Base-by-base conservation (phyloP, 2,329 filamentous ascomycete species). In the Fusarium burgessii region DNA sequence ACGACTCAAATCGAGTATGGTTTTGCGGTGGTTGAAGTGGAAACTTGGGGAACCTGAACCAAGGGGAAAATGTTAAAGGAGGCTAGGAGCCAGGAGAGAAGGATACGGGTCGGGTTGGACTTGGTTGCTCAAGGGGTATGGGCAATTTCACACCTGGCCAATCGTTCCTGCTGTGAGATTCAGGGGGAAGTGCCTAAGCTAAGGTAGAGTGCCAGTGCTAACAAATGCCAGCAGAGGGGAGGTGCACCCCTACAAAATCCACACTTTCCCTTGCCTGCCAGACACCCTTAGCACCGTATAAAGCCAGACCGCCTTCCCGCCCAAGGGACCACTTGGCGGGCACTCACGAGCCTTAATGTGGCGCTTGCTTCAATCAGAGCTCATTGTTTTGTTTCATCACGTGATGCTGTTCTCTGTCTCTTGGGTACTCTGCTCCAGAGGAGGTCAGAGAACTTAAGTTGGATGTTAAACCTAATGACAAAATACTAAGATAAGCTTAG, bases 31-130 rank as follows among this genome's bases (percentile, higher is more conserved):
- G 71, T 74, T 75, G 74, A 74, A 74, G 71, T 70, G 72, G 71
- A 61, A 74, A 74, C 71, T 71, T 62, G 74, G 73, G 71, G 68
- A 71, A 65, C 62, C 62, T 65, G 60, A 71, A 68, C 68, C 74
- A 76, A 77, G 76, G 76, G 74, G 75, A 76, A 77, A 77, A 77
- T 77, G 76, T 76, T 77, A 77, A 76, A 77, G 74, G 76, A 74
- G 73, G 72, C 70, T 73, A 70, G 70, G 66, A 72, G 61, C 65
- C 43, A 71, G 74, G 73, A 75, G 72, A 74, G 72, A 76, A 73
- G 70, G 75, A 73, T 77, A 72, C 70, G 71, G 62, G 64, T 72
- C 64, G 40, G 62, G 70, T 71, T 73, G 56, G 66, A 73, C 40
- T 64, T 73, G 62, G 70, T 59, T 71, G 68, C 65, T 73, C 73